phyloP scores from a whole-genome alignment of 306 rosid genomes.

The Urtica urens region DNA sequence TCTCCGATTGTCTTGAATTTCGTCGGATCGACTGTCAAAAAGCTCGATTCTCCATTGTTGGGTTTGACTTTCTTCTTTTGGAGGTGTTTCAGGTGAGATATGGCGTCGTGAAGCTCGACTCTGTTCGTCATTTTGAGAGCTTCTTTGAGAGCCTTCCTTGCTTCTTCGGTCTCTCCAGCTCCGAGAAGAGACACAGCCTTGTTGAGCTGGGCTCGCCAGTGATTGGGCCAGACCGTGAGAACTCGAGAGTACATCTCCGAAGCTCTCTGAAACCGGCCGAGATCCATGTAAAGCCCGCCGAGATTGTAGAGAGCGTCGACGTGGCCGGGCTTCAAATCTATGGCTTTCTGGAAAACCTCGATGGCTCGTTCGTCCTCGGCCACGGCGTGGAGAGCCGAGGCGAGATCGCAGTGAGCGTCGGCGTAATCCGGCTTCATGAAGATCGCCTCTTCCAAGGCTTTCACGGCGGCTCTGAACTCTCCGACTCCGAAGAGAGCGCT shows the following conservation, averaged over 20 bases:
- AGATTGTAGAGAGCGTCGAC: conserved; percentile 87
- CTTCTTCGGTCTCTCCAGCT: conserved; percentile 87
- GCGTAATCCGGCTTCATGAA: conserved; percentile 94
- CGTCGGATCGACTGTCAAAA: conserved; percentile 43
- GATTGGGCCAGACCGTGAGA: conserved; percentile 89
- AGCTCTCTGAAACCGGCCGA: conserved; percentile 90
- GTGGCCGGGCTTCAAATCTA: conserved; percentile 91
- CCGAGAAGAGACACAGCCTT: conserved; percentile 94
- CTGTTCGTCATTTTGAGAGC: conserved; percentile 96
- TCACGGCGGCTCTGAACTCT: conserved; percentile 90
- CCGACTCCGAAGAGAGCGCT: conserved; percentile 98
- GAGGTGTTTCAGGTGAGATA: conserved; percentile 84
- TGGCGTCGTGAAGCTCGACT: conserved; percentile 93
- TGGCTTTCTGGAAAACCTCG: conserved; percentile 93
- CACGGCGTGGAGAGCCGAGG: conserved; percentile 93
- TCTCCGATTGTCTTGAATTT: conserved; percentile 70
- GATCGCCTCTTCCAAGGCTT: conserved; percentile 89
- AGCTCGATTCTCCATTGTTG: conserved; percentile 59
- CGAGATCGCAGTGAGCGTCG: conserved; percentile 95
- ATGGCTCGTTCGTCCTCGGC: conserved; percentile 91
- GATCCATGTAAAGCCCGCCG: conserved; percentile 95
- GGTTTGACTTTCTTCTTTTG: conserved; percentile 79
- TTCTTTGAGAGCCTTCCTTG: conserved; percentile 83
- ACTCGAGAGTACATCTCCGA: conserved; percentile 97
- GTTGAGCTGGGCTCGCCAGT: conserved; percentile 98